Percentiles rank a stretch among this genome's conserved stretches.
These are phyloP conservation scores for Erythrobasidium hasegawianum DNA, from an alignment of 1,284 basidiomycete genomes.

Conservation along the genomic window DNA sequence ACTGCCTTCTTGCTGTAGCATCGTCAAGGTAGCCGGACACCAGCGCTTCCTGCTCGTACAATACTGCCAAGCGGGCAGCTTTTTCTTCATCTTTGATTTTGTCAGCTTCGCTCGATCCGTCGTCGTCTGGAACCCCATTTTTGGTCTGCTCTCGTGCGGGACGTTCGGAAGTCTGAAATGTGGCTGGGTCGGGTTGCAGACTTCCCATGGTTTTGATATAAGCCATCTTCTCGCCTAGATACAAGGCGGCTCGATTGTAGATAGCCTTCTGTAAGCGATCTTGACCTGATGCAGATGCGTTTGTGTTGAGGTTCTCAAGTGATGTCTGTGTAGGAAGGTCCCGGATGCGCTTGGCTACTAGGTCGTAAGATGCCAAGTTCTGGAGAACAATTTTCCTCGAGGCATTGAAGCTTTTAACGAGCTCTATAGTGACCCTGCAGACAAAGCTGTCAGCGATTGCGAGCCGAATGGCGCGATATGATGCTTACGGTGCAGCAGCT, in stretches of 20 bases:
- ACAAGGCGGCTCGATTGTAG: slow-evolving; percentile 68
- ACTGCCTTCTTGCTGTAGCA: slow-evolving; percentile 43
- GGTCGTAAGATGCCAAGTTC: slow-evolving; percentile 62
- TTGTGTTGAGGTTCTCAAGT: slow-evolving; percentile 40
- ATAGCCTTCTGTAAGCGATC: slow-evolving; percentile 79
- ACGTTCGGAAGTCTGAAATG: neutral
- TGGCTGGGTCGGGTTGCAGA: slow-evolving; percentile 32
- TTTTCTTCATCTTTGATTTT: slow-evolving; percentile 15
- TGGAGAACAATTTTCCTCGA: slow-evolving; percentile 43
- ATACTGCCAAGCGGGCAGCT: slow-evolving; percentile 39
- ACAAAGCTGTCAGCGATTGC: no score
- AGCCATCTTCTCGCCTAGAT: slow-evolving; percentile 84
- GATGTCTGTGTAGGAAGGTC: slow-evolving; percentile 60
- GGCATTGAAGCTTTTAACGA: slow-evolving; percentile 31
- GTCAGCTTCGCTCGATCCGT: neutral
- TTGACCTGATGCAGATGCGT: slow-evolving; percentile 56
- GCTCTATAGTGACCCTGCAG: slow-evolving; percentile 33
- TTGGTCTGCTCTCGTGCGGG: neutral
- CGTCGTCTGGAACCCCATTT: slow-evolving; percentile 4
- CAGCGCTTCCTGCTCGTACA: slow-evolving; percentile 44
- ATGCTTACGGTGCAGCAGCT: no score
- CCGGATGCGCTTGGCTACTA: slow-evolving; percentile 76
- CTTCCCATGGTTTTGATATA: slow-evolving; percentile 59
- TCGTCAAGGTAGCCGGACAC: slow-evolving; percentile 44
- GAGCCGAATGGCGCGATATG: no score